A percentile compares a stretch with the other conserved stretches of the same genome.
These are phyloP conservation scores for Boletus edulis DNA, from an alignment of 768 basidiomycete species.

Conservation along the genomic window DNA sequence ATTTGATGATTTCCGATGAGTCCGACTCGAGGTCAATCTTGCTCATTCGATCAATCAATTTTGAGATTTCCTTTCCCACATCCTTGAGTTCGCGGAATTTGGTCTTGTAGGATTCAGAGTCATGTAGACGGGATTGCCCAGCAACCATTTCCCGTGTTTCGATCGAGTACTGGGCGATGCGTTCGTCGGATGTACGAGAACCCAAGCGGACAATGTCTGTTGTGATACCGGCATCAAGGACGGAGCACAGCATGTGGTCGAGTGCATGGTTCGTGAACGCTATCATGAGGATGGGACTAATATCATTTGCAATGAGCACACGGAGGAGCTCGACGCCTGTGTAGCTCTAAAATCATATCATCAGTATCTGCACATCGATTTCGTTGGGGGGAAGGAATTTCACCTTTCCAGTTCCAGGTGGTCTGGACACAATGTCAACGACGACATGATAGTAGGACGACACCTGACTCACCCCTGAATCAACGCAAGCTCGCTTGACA, in stretches of 20 bases:
- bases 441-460: background rate
- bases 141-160: constrained; percentile 52
- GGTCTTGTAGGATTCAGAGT: constrained; percentile 21
- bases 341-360: constrained; percentile 45
- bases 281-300: constrained; percentile 55
- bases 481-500: constrained; percentile 59
- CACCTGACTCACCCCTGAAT: constrained; percentile 62
- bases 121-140: constrained; percentile 40
- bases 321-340: constrained; percentile 70
- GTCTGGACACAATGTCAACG: constrained; percentile 36
- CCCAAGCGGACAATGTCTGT: constrained; percentile 66
- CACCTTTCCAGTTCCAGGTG: constrained; percentile 80
- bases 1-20: constrained; percentile 37
- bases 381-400: background rate
- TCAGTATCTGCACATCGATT: background rate
- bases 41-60: constrained; percentile 44
- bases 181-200: constrained; percentile 57
- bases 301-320: constrained; percentile 52
- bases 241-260: constrained; percentile 65
- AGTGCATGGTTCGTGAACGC: constrained; percentile 80
- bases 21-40: constrained; percentile 32
- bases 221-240: constrained; percentile 66
- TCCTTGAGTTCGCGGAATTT: constrained; percentile 41
- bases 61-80: constrained; percentile 44
- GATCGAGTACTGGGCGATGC: constrained; percentile 59